Conservation (phyloP, 768 basidiomycete genomes). For the Pleurotus eryngii region DNA sequence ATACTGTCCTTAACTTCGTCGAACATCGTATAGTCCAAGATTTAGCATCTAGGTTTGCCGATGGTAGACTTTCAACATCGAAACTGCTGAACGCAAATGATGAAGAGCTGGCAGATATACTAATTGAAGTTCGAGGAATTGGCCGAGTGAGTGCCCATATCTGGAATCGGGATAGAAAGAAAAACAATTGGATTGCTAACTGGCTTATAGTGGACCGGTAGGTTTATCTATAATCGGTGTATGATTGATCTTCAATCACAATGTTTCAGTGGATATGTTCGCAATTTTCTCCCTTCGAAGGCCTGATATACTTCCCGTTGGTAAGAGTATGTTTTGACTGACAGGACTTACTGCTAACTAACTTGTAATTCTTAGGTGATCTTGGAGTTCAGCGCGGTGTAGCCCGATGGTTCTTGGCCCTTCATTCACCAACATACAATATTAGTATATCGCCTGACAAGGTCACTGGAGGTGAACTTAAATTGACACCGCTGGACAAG, state of each 20-base stretch:
- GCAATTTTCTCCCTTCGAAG: conserved; percentile 84
- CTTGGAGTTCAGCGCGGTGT: conserved; percentile 80
- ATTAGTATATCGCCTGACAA: conserved; percentile 53
- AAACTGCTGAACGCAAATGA: conserved; percentile 70
- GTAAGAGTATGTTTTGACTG: conserved; percentile 16
- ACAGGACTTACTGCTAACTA: background rate
- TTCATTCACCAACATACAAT: conserved; percentile 49
- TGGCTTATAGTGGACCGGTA: conserved; percentile 57
- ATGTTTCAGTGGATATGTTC: conserved; percentile 80
- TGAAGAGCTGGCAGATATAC: conserved; percentile 70
- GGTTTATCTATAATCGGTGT: conserved; percentile 7
- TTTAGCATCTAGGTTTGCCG: conserved; percentile 75
- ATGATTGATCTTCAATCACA: conserved; percentile 9
- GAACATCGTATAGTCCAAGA: conserved; percentile 54
- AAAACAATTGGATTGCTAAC: background rate
- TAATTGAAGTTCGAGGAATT: conserved; percentile 77
- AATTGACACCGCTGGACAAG: conserved; percentile 8
- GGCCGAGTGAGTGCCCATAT: conserved; percentile 50
- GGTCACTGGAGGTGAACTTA: conserved; percentile 19
- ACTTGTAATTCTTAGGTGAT: conserved; percentile 48
- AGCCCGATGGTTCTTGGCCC: conserved; percentile 63
- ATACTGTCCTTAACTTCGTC: background rate
- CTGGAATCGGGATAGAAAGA: background rate
- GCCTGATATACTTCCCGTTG: conserved; percentile 71
- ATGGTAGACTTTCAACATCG: conserved; percentile 72